phyloP scores from a whole-genome alignment of 2,329 filamentous ascomycete genomes.

The Botrytis galanthina region DNA sequence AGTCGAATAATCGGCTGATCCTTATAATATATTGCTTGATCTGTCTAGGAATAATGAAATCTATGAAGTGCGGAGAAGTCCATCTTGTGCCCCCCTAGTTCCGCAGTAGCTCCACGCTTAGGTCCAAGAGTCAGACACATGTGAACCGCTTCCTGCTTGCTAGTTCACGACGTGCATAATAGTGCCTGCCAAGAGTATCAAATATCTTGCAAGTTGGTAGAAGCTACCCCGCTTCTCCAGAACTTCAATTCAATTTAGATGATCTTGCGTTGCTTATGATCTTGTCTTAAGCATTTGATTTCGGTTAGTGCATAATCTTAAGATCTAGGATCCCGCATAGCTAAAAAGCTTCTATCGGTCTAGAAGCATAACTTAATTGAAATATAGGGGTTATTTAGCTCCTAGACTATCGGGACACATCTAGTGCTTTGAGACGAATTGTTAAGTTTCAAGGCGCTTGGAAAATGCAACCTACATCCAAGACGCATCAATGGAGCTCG shows the following conservation, averaged over 20 bases:
- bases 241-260: too few relatives aligned
- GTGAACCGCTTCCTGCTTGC: not conserved
- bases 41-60: not conserved
- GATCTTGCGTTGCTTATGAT: too few relatives aligned
- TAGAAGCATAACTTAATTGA: too few relatives aligned
- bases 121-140: not conserved
- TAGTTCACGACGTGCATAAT: not conserved
- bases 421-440: too few relatives aligned
- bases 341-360: too few relatives aligned
- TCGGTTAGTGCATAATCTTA: rapidly evolving
- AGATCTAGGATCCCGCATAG: too few relatives aligned
- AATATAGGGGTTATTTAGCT: too few relatives aligned
- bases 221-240: too few relatives aligned
- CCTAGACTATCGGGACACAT: too few relatives aligned
- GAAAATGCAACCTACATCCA: not conserved
- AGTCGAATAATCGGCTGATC: rapidly evolving
- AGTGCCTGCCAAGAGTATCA: not conserved
- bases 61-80: rapidly evolving
- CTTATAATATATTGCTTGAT: not conserved
- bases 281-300: too few relatives aligned
- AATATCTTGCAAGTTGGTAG: too few relatives aligned
- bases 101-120: not conserved
- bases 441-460: too few relatives aligned
- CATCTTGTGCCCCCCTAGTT: not conserved
- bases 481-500: not conserved